Evolutionary conservation across 805 yeast species (phyloP), one percentile per base, ranked within the genome.

Genomic region (Candida xyloterini): DNA sequence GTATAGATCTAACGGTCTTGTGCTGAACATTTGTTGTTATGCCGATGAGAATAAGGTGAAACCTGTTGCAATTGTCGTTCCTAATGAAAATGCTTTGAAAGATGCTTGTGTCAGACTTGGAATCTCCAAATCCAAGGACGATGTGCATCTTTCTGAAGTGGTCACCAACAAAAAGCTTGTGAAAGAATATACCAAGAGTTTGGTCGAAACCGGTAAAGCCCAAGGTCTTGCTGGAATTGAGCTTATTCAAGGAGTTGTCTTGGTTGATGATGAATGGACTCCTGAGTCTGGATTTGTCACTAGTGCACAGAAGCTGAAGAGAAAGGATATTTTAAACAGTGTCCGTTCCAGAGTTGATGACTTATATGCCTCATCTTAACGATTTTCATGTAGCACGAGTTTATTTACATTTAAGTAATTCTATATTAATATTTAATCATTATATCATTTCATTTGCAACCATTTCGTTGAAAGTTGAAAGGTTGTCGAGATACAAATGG

Each of bases 281-380:
- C 98, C 99, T 30, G 93, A 88, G 65, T 86, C 79, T 59, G 98
- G 96, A 0, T 87, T 70, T 51, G 95, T 91, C 42, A 89, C 98
- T 11, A 81, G 95, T 43, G 99, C 99, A 18, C 97, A 90, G 67
- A 93, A 93, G 68, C 75, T 93, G 57, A 96, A 91, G 72, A 84
- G 99, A 73, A 85, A 76, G 73, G 84, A 84, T 71, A 93, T 93
- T 58, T 68, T 87, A 52, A 77, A 72, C 23, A 76, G 81, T 45
- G 84, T 82, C 59, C 64, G 81, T 63, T 73, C 73, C 26, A 76
- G 73, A 34, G 85, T 93, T 54, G 85, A 84, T 46, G 69, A 67
- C 44, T 75, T 87, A 25, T 90, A 86, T 50, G 52, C 50, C 21
- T 49, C 35, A 15, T 15, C 33, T 9, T 33, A 22, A 30, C 42